Percentiles rank a stretch among this genome's conserved stretches.
phyloP scores from a whole-genome alignment of 179 eudicot genomes.

The Drosera spatulata region DNA sequence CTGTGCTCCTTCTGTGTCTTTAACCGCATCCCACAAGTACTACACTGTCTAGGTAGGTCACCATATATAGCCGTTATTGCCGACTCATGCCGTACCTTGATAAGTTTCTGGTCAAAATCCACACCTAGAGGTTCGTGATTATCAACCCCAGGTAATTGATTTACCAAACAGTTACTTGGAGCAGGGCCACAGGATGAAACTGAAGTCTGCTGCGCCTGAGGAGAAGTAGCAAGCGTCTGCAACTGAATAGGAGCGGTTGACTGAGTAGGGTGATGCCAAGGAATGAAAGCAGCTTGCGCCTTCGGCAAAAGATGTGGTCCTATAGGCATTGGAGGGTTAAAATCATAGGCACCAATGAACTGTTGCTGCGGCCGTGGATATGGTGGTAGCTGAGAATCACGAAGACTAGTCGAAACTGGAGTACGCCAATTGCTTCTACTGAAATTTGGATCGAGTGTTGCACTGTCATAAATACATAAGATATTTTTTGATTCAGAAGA shows the following conservation, averaged over 20 bases:
- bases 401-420: conserved; percentile 18
- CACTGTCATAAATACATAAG: conserved; percentile 16
- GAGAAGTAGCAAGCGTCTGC: conserved; percentile 23
- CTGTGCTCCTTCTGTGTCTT: conserved; percentile 85
- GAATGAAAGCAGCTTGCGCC: conserved; percentile 23
- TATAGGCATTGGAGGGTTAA: conserved; percentile 13
- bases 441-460: conserved; percentile 24
- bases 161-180: conserved; percentile 14
- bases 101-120: conserved; percentile 64
- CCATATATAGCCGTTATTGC: conserved; percentile 59
- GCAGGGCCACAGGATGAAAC: conserved; percentile 23
- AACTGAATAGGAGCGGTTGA: conserved; percentile 30
- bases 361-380: conserved; percentile 29
- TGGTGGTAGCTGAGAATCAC: conserved; percentile 19
- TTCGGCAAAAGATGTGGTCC: conserved; percentile 23
- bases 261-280: conserved; percentile 22
- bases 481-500: conserved; percentile 30
- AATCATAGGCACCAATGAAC: conserved; percentile 18
- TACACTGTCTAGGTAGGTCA: conserved; percentile 90
- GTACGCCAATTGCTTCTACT: conserved; percentile 30
- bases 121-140: conserved; percentile 67
- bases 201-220: conserved; percentile 18
- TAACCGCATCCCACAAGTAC: conserved; percentile 83
- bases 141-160: conserved; percentile 21
- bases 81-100: conserved; percentile 72